A percentile compares a stretch with the other conserved stretches of the same genome.
Conservation (phyloP, 2,329 filamentous ascomycete species). For the Phaeophleospora eucalypticola region DNA sequence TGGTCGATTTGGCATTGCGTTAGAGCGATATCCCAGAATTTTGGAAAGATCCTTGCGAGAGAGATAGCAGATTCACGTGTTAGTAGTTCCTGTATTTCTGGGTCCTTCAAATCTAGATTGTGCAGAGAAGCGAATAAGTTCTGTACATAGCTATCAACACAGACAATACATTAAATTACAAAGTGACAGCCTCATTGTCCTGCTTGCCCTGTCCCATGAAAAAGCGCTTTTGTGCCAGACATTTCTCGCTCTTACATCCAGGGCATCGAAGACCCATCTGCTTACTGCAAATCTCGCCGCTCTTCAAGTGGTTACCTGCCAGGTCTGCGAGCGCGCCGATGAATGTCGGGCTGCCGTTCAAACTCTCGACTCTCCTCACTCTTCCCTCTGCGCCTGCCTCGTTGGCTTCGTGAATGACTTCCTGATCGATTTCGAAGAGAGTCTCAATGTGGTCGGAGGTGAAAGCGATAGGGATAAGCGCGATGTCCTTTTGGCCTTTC, state of each 20-base stretch:
- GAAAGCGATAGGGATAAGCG: slow-evolving; percentile 93
- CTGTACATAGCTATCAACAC: background rate
- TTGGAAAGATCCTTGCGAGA: too few relatives aligned
- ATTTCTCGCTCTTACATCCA: slow-evolving; percentile 85
- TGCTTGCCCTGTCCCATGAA: slow-evolving; percentile 42
- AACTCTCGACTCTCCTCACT: slow-evolving; percentile 81
- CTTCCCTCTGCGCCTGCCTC: slow-evolving; percentile 61
- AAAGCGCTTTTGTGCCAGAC: slow-evolving; percentile 70
- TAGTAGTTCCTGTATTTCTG: too few relatives aligned
- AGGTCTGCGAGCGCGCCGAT: slow-evolving; percentile 86
- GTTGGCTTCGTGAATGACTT: slow-evolving; percentile 86
- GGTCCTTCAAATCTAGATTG: background rate
- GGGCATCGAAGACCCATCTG: slow-evolving; percentile 93
- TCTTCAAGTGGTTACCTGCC: slow-evolving; percentile 72
- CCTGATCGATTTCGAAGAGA: slow-evolving; percentile 85
- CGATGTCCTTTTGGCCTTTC: slow-evolving; percentile 84
- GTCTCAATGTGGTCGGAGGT: slow-evolving; percentile 99
- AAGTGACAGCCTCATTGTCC: slow-evolving; percentile 26
- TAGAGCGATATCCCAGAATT: too few relatives aligned
- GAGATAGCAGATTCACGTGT: too few relatives aligned
- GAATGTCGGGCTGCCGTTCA: slow-evolving; percentile 88
- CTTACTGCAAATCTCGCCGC: slow-evolving; percentile 65
- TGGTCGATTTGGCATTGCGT: too few relatives aligned
- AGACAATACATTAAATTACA: slow-evolving; percentile 15
- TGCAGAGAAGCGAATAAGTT: background rate